Evolutionary conservation across 2,329 filamentous ascomycete species (phyloP).

Genomic region (Colletotrichum sp.): DNA sequence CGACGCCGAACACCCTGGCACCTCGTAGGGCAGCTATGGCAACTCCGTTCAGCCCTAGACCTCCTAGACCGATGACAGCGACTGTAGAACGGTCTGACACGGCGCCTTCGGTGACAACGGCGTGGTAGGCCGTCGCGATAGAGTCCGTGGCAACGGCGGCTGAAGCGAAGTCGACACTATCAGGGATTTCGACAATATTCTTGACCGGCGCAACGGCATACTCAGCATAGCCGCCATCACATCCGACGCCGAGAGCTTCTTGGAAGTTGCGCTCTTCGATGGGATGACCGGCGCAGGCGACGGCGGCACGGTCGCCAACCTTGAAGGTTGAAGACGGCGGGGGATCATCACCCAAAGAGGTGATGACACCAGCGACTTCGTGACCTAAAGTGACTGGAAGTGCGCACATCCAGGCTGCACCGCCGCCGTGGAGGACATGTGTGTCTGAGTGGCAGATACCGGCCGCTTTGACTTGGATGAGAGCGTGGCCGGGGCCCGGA

Average conservation of each 20-base stretch:
- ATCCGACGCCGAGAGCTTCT: conserved; percentile 7
- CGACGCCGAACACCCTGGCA: conserved; percentile 4
- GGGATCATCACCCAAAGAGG: background rate
- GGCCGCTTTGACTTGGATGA: conserved; percentile 3
- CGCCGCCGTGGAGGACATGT: conserved; percentile 13
- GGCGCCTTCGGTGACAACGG: conserved; percentile 12
- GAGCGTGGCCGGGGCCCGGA: background rate
- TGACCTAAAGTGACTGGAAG: conserved; percentile 4
- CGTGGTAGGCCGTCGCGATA: conserved; percentile 9
- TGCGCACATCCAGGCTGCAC: conserved; percentile 13
- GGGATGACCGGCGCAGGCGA: conserved; percentile 11
- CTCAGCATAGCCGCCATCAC: conserved; percentile 10
- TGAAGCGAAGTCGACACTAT: background rate
- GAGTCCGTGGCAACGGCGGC: conserved; percentile 12
- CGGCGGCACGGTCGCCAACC: conserved; percentile 3
- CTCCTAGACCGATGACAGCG: conserved; percentile 10
- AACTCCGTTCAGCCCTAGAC: conserved; percentile 7
- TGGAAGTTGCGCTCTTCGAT: background rate
- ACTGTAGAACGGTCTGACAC: background rate
- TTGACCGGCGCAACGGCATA: background rate
- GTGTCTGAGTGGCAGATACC: conserved; percentile 18
- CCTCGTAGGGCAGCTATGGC: background rate
- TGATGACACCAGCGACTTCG: conserved; percentile 4
- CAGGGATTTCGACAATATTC: background rate
- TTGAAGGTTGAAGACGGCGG: background rate